Conservation (phyloP, 176 grass and related monocot species). For the Rhynchospora pubera region DNA sequence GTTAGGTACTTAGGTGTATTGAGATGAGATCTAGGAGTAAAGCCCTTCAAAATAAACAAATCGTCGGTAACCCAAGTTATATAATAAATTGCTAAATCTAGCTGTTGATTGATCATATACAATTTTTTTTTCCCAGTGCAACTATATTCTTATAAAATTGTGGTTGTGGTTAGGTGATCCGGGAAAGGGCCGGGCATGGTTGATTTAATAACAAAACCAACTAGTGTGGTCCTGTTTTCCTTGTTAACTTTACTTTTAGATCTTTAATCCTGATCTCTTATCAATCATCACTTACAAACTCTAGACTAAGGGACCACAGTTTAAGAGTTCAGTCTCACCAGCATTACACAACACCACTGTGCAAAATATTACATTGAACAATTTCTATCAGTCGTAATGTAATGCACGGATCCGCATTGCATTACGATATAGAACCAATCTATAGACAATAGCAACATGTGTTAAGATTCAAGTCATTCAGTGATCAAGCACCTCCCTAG, state of each 20-base stretch:
- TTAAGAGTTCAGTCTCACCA: neutral
- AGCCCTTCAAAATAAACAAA: neutral
- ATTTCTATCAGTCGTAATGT: too few relatives aligned
- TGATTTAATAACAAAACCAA: neutral
- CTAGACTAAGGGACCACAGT: neutral
- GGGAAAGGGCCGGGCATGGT: neutral
- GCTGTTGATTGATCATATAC: neutral
- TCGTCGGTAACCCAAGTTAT: neutral
- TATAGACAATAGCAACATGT: neutral
- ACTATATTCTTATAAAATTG: neutral
- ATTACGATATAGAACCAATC: too few relatives aligned
- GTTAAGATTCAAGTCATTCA: neutral
- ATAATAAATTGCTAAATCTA: neutral
- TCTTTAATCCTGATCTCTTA: neutral
- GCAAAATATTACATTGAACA: too few relatives aligned
- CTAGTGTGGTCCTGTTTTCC: neutral
- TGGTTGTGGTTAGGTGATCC: neutral
- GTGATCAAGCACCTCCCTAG: neutral
- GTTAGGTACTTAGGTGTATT: neutral
- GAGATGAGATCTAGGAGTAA: neutral
- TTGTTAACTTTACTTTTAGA: neutral
- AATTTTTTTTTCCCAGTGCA: neutral
- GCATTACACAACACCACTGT: neutral
- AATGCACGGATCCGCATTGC: too few relatives aligned
- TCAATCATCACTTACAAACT: neutral